Conservation (phyloP, 257 asterid genomes). For the Ocimum tenuiflorum region DNA sequence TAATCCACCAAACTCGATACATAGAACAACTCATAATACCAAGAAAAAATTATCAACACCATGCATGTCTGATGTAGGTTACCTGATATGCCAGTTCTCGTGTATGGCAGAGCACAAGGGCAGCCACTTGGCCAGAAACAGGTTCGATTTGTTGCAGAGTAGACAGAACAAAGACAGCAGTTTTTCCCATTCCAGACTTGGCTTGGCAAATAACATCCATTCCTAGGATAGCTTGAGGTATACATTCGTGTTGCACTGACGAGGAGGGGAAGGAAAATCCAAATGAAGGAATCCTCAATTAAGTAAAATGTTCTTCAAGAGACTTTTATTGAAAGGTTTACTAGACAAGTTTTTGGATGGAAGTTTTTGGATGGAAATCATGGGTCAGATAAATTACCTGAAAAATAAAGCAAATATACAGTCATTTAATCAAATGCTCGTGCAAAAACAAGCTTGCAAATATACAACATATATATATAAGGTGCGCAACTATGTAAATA, state of each 20-base stretch:
- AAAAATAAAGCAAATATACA: neutral
- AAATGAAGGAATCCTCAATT: conserved; percentile 44
- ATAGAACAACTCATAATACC: neutral
- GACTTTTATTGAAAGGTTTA: conserved; percentile 35
- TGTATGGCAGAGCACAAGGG: conserved; percentile 69
- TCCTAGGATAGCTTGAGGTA: conserved; percentile 80
- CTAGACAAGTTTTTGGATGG: conserved; percentile 34
- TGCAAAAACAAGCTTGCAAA: neutral
- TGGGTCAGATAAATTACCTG: conserved; percentile 27
- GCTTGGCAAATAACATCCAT: conserved; percentile 91
- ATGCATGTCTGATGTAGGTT: neutral
- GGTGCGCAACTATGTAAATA: too few species aligned
- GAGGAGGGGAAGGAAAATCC: conserved; percentile 54
- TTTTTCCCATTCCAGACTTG: conserved; percentile 86
- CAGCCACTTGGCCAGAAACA: conserved; percentile 68
- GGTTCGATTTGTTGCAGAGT: conserved; percentile 75
- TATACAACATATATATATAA: neutral
- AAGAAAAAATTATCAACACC: neutral
- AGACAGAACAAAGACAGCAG: conserved; percentile 74
- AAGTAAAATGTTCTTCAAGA: conserved; percentile 20
- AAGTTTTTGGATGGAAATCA: conserved; percentile 33
- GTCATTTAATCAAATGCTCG: neutral
- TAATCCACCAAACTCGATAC: neutral
- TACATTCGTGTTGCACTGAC: conserved; percentile 84
- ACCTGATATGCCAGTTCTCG: conserved; percentile 80